Conservation (phyloP, 2,329 filamentous ascomycete species). For the Sordariomycetes sp. region DNA sequence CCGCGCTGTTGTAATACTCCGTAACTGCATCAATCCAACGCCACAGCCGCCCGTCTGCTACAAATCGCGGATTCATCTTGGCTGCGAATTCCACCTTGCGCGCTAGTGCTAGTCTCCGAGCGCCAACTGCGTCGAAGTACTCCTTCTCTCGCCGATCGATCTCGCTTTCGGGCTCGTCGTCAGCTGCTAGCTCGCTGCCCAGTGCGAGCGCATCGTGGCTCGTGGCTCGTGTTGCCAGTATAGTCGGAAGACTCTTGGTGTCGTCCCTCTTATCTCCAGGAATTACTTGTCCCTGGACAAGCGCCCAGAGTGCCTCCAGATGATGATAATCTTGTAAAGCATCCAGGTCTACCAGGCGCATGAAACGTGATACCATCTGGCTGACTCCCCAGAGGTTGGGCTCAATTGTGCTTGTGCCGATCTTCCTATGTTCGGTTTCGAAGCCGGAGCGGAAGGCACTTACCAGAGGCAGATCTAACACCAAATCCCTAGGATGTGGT, state of each 20-base stretch:
- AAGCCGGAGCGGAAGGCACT: slow-evolving; percentile 9
- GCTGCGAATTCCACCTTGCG: slow-evolving; percentile 9
- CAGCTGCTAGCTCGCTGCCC: slow-evolving; percentile 7
- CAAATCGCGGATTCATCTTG: slow-evolving; percentile 9
- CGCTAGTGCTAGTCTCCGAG: slow-evolving; percentile 8
- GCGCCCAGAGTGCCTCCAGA: slow-evolving; percentile 8
- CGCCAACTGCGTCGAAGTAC: slow-evolving; percentile 10
- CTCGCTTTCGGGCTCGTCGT: slow-evolving; percentile 9
- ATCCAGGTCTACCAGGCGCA: slow-evolving; percentile 9
- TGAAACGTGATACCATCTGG: slow-evolving; percentile 9
- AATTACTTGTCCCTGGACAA: slow-evolving; percentile 3
- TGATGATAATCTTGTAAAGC: slow-evolving; percentile 9
- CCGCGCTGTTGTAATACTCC: slow-evolving; percentile 13
- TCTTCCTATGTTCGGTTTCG: slow-evolving; percentile 7
- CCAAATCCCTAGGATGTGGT: slow-evolving; percentile 9
- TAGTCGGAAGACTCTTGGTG: slow-evolving; percentile 6
- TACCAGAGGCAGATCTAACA: slow-evolving; percentile 7
- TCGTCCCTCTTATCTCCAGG: slow-evolving; percentile 7
- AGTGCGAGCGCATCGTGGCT: slow-evolving; percentile 7
- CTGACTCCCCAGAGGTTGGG: slow-evolving; percentile 7
- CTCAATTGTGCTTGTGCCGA: slow-evolving; percentile 5
- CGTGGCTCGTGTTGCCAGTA: slow-evolving; percentile 7
- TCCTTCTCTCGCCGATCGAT: slow-evolving; percentile 7
- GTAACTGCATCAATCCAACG: slow-evolving; percentile 9
- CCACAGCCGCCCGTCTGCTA: slow-evolving; percentile 10